Conservation (phyloP, 2,329 filamentous ascomycete genomes). For the Penicillium vulpinum region DNA sequence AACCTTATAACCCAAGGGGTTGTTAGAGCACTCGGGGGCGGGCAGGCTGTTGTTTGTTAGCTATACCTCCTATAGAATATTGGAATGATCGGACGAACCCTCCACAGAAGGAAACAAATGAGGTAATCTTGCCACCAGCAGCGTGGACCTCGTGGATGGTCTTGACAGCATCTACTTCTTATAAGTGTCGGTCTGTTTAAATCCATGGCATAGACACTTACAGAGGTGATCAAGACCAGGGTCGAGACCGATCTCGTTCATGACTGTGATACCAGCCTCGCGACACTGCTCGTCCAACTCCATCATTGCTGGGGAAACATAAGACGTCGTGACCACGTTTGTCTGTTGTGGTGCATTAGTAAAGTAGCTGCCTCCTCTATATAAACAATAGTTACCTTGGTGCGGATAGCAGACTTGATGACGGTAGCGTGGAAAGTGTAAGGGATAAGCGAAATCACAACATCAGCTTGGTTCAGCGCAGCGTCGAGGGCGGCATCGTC, state of each 20-base stretch:
- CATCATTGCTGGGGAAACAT: conserved; percentile 88
- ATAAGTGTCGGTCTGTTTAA: neutral
- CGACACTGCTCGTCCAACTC: conserved; percentile 81
- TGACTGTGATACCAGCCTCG: conserved; percentile 90
- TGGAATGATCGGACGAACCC: conserved; percentile 44
- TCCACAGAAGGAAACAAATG: conserved; percentile 83
- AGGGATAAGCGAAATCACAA: conserved; percentile 81
- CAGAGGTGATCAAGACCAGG: conserved; percentile 23
- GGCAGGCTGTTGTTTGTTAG: conserved; percentile 49
- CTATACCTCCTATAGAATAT: neutral
- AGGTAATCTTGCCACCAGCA: conserved; percentile 78
- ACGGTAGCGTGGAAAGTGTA: conserved; percentile 87
- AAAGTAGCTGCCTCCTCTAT: neutral
- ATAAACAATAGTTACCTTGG: conserved; percentile 54
- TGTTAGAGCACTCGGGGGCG: conserved; percentile 73
- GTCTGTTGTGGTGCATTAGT: conserved; percentile 51
- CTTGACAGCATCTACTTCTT: conserved; percentile 70
- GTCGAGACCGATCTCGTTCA: conserved; percentile 83
- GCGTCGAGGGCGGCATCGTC: conserved; percentile 75
- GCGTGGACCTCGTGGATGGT: conserved; percentile 79
- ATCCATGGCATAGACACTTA: conserved; percentile 6
- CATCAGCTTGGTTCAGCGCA: conserved; percentile 74
- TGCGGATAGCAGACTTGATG: conserved; percentile 88
- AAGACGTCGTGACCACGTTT: conserved; percentile 92
- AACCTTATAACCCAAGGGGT: conserved; percentile 83